Base-by-base conservation (phyloP, 208 protist species). In the Wallacemonas collosoma region DNA sequence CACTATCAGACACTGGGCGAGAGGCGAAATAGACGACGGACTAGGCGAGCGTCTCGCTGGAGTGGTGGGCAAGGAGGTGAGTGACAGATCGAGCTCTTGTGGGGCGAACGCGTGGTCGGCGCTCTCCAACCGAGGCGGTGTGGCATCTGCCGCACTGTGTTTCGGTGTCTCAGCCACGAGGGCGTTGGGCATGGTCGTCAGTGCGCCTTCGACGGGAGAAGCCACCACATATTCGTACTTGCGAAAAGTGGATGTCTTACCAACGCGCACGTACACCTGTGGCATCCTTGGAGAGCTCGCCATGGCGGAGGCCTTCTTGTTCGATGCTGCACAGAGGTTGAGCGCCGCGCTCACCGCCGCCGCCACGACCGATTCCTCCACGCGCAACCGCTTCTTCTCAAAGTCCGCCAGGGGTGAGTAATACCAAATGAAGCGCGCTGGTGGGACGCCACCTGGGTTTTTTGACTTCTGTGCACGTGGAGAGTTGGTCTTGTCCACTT, bases 371-470 rank as follows among this genome's bases (percentile, higher is more conserved):
- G 73, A 73, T 60, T 85, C 89, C 47, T 94, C 84, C 14, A 94
- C 85, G 14, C 79, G 80, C n/a, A 94, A 65, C 65, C 82, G 83
- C 80, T 94, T 94, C 15, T 66, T 66, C 15, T 87, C 75, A 56
- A 88, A 90, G 15, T 82, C 75, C 9, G 86, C 81, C 7, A 94
- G 75, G 3, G 89, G 85, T 38, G 89, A 79, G 77, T 89, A 86
- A 77, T 86, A 94, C 87, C 89, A 94, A 15, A 50, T 0, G 40
- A 84, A 68, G 8, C 41, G 36, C 11, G 72, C 40, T 2, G 12
- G 17, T n/a, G 75, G 12, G 9, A n/a, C 60, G 60, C 41, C 26
- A 15, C 17, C 45, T 12, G 45, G 38, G 0, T 17, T 65, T n/a
- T 4, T 6, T n/a, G 7, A 17, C 4, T 6, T 5, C 4, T n/a